Evolutionary conservation across 1,139 yeast species (phyloP), one percentile per base, ranked within the genome.

Genomic region (Taphrina betulina): DNA sequence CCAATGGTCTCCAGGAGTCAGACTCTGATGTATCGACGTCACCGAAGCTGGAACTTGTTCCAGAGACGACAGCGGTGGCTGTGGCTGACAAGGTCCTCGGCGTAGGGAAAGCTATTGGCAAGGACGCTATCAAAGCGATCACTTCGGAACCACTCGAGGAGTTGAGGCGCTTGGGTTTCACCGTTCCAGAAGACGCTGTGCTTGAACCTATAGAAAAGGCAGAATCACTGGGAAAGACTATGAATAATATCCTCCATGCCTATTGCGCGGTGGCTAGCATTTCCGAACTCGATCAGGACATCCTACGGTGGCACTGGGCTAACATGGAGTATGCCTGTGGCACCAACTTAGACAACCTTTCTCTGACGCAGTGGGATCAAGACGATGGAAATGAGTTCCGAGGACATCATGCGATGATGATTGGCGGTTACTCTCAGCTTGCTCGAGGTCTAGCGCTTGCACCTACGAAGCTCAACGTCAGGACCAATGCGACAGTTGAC

Each of bases 291-390:
- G 77, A 74, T 52, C 50, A 68, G 34, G 65, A 70, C 4, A 63
- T 73, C 1, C 61, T 73, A 34, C 70, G 69, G 53, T 73, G 77
- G 77, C 71, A 74, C 51, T 67, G 67, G 51, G 75, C 76, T 5
- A 73, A 72, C 57, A 65, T 73, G 40, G 77, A 73, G 62, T 71
- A 69, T 61, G 63, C 67, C n/a, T 65, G 68, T 41, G 76, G 75
- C 16, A 67, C 73, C 12, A 62, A 66, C 23, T 62, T 72, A 20
- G 68, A 71, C 51, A 63, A 68, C 34, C 66, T 73, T 8, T 68
- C 75, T 54, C 63, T 73, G 35, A 64, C 69, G 12, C 66, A 71
- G 26, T 73, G 77, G 77, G 72, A 72, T 40, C 75, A 73, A 50
- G 75, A 73, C 43, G 72, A 72, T 24, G 72, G 71, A 3, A 68